Conservation (phyloP, 2,329 filamentous ascomycete genomes). For the Aspergillus flavus region DNA sequence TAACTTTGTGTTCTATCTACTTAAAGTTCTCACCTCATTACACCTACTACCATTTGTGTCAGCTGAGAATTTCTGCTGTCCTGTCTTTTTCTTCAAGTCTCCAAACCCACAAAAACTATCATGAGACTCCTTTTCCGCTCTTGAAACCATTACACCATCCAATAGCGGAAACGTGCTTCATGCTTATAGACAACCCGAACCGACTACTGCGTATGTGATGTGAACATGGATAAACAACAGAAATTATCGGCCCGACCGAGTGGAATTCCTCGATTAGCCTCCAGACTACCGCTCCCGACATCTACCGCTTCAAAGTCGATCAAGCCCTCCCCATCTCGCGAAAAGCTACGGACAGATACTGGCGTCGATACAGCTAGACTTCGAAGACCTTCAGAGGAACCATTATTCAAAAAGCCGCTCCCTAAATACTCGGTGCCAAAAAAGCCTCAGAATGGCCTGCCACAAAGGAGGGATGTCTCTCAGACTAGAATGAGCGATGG, state of each 20-base stretch:
- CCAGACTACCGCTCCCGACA: slow-evolving; percentile 56
- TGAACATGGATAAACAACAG: slow-evolving; percentile 39
- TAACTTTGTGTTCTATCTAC: not conserved
- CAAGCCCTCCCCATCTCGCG: slow-evolving; percentile 51
- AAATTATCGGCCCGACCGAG: slow-evolving; percentile 35
- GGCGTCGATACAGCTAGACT: slow-evolving; percentile 41
- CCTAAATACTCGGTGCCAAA: slow-evolving; percentile 29
- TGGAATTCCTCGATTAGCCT: slow-evolving; percentile 53
- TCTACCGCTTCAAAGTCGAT: slow-evolving; percentile 44
- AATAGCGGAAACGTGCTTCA: not conserved
- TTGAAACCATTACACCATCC: not conserved
- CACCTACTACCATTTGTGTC: not conserved
- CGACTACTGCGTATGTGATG: slow-evolving; percentile 1
- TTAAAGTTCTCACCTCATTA: not conserved
- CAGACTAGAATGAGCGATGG: slow-evolving; percentile 24
- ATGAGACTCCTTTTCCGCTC: slow-evolving; percentile 8
- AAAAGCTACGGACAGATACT: slow-evolving; percentile 47
- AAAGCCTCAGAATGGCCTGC: slow-evolving; percentile 22
- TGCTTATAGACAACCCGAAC: not conserved
- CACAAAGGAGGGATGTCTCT: slow-evolving; percentile 25
- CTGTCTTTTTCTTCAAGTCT: not conserved
- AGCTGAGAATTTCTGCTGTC: not conserved
- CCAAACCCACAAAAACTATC: not conserved
- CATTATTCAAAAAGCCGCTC: slow-evolving; percentile 38
- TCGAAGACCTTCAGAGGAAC: slow-evolving; percentile 43